These are phyloP conservation scores for Rutidosis leptorrhynchoides DNA, from an alignment of 129 eudicot genomes.

Conservation along the genomic window DNA sequence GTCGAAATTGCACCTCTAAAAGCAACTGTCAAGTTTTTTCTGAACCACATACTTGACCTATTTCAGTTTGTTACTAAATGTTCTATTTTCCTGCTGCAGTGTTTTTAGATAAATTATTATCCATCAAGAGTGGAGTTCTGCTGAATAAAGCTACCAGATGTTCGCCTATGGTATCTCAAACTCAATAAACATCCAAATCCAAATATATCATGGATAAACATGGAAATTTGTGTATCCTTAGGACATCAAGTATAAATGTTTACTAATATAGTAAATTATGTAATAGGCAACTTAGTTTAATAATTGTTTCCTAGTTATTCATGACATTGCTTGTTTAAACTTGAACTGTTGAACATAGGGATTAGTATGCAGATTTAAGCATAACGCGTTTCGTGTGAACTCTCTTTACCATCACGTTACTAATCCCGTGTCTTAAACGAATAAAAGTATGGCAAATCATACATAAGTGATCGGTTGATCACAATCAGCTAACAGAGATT, in stretches of 20 bases:
- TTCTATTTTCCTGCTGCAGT: conserved; percentile 11
- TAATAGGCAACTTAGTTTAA: conserved; percentile 16
- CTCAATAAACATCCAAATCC: conserved; percentile 24
- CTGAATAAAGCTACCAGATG: conserved; percentile 28
- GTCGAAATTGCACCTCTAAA: background rate
- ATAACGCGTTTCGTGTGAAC: conserved; percentile 6
- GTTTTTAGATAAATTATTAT: background rate
- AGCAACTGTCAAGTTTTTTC: background rate
- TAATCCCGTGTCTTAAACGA: conserved; percentile 4
- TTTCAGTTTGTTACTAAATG: conserved; percentile 15
- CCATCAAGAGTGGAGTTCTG: background rate
- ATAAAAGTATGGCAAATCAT: background rate
- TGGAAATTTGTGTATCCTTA: conserved; percentile 19
- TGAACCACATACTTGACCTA: background rate
- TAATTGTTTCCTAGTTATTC: conserved; percentile 18
- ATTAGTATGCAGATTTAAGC: conserved; percentile 10
- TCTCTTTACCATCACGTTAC: conserved; percentile 6
- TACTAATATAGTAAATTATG: conserved; percentile 17
- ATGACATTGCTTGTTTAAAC: conserved; percentile 27
- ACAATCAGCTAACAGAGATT: background rate
- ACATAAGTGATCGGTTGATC: background rate
- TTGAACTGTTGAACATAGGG: conserved; percentile 11
- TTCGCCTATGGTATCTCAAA: conserved; percentile 11
- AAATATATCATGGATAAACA: conserved; percentile 22
- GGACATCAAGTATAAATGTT: conserved; percentile 21